Base-by-base conservation (phyloP, 169 alveolate species). In the Plasmodium falciparum region DNA sequence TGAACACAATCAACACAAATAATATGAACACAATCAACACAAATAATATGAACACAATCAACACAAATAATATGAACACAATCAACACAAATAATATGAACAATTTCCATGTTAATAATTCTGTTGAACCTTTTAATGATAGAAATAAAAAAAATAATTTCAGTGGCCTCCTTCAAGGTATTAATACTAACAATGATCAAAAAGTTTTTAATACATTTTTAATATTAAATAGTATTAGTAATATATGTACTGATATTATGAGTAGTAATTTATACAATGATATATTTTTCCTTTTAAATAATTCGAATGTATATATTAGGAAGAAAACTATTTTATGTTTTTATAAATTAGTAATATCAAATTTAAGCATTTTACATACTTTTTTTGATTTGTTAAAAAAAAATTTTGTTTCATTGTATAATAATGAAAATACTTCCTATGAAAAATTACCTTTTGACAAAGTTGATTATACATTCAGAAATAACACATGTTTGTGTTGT, bases 191-290 rank as follows among this genome's bases (percentile, higher is more conserved):
- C 8, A 78, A 78, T 17, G 75, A 66, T n/a, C 9, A 29, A 7
- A 78, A 63, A 39, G 33, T 78, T 17, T 65, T 49, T 59, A 78
- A 78, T 52, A 66, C 89, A 2, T 66, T 59, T 39, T 71, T 78
- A 45, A 70, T 78, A 49, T 24, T 78, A 4, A 78, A 78, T 45
- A 78, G 71, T 26, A 47, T 78, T n/a, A 78, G 89, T 15, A 78
- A 78, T 33, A 24, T 78, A 24, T 78, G 89, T 63, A 78, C 89
- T 2, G 26, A 54, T 29, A 78, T 78, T 45, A 78, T 78, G 89
- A 78, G 89, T 2, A 50, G 26, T 54, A 78, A 78, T 45, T 43
- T 78, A 0, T 45, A 78, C n/a, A 50, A 15, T 22, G 72, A 78
- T 78, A 70, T 78, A 7, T 49, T 78, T 9, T 49, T 66, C 17